Conservation (phyloP, 2,329 filamentous ascomycete genomes). For the Fusarium sp. region DNA sequence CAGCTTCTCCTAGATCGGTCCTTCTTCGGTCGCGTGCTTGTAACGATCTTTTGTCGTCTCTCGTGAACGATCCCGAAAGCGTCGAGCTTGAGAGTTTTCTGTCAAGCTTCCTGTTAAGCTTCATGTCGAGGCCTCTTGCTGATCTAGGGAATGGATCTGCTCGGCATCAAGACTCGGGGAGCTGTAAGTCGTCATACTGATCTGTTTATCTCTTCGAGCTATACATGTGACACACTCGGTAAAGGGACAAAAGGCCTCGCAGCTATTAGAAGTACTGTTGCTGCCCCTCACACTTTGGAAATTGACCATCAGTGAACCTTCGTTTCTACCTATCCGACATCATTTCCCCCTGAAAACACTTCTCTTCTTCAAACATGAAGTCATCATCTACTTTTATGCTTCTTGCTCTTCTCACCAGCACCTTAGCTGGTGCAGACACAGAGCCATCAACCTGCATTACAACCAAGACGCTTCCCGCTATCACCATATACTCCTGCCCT, state of each 20-base stretch:
- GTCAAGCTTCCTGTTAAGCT: not conserved
- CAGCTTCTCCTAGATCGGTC: not conserved
- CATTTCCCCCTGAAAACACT: not conserved
- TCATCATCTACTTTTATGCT: not conserved
- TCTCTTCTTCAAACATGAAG: not conserved
- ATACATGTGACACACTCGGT: not conserved
- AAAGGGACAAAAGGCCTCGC: not conserved
- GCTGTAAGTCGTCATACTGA: not conserved
- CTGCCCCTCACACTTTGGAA: not conserved
- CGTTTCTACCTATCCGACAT: not conserved
- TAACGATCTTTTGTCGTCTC: not conserved
- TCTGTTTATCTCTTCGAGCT: not conserved
- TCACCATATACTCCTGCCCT: not conserved
- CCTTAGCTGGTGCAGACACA: not conserved
- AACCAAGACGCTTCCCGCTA: not conserved
- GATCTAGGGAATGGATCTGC: not conserved
- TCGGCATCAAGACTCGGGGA: not conserved
- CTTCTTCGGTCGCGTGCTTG: not conserved
- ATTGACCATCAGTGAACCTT: not conserved
- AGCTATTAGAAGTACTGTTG: not conserved
- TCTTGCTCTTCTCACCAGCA: not conserved
- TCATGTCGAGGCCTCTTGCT: not conserved
- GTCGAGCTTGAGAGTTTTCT: not conserved
- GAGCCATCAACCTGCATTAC: not conserved
- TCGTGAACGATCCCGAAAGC: not conserved